Evolutionary conservation across 2,329 filamentous ascomycete genomes (phyloP), one percentile per base, ranked within the genome.

Genomic region (Ophiostoma tasmaniense): DNA sequence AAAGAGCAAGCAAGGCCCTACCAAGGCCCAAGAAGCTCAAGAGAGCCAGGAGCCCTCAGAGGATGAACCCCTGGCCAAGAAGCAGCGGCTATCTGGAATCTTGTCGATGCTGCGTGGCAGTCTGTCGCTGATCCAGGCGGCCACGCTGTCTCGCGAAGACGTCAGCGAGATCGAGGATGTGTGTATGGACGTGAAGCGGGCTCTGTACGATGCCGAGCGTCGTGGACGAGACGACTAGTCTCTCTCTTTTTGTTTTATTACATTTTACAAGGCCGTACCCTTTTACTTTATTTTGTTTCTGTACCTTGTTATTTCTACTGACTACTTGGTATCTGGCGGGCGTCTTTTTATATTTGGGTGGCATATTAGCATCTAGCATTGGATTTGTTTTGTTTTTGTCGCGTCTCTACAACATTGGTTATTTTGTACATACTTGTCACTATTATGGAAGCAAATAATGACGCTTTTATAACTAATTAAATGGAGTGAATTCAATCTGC

Each of bases 121-220:
- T 0, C 77, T 95, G 30, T 81, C 82, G 25, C 83, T 87, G 72
- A 81, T 93, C 70, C 84, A 83, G 68, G 80, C 79, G 35, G 81
- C 87, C 28, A 81, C 84, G 20, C 78, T 96, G 59, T 87, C 87
- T 20, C 83, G 86, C 13, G 81, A 85, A 13, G 87, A 91, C 71
- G 85, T 92, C 67, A 84, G 88, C 70, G 83, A 89, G 75, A 83
- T 95, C 73, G 91, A 95, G 75, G 89, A 93, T 75, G 80, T 92
- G 74, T 82, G 95, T 75, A 91, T 93, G 80, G 90, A 94, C 76
- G 86, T 94, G 72, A 89, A 90, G 77, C 83, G 85, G 72, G 87
- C 90, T 76, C 83, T 93, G 67, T 90, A 90, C 76, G 86, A 89
- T 69, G 91, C 91, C 20, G 88, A 88, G 74, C 81, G 81, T 74